These are phyloP conservation scores for Linnemannia zychae DNA, from an alignment of 192 early-diverging fungal genomes.

Conservation along the genomic window DNA sequence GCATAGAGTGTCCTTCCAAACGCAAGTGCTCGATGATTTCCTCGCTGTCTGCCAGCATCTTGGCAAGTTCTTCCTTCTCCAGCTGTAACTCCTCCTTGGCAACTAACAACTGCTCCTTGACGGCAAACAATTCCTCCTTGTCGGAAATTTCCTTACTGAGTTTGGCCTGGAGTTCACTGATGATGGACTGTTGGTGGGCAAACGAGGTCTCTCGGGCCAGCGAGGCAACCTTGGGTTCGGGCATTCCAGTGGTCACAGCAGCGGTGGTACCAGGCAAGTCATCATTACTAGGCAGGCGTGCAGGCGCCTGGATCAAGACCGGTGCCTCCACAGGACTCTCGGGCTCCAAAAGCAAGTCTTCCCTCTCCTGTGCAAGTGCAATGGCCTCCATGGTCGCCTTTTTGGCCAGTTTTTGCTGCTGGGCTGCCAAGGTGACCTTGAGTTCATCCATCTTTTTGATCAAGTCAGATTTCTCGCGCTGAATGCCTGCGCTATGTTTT, in stretches of 20 bases:
- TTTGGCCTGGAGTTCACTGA: conserved; percentile 65
- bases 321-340: conserved; percentile 37
- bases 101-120: conserved; percentile 50
- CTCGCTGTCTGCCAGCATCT: conserved; percentile 66
- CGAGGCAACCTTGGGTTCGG: conserved; percentile 40
- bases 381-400: conserved; percentile 46
- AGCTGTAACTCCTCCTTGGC: conserved; percentile 37
- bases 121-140: conserved; percentile 51
- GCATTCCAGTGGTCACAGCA: not conserved
- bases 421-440: conserved; percentile 30
- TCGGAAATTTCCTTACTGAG: conserved; percentile 68
- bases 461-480: conserved; percentile 73
- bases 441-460: conserved; percentile 71
- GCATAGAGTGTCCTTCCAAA: conserved; percentile 45
- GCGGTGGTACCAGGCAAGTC: conserved; percentile 7
- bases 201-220: conserved; percentile 56
- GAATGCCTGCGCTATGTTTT: conserved; percentile 64
- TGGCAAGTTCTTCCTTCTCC: conserved; percentile 66
- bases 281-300: conserved; percentile 20
- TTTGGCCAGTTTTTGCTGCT: conserved; percentile 51
- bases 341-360: conserved; percentile 1
- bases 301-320: conserved; percentile 43
- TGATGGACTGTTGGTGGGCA: conserved; percentile 66
- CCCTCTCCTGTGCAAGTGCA: conserved; percentile 37
- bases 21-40: conserved; percentile 69